Evolutionary conservation across 228 moss, liverwort and hornwort genomes (phyloP), one percentile per base, ranked within the genome.

Genomic region (Sphagnum fallax): DNA sequence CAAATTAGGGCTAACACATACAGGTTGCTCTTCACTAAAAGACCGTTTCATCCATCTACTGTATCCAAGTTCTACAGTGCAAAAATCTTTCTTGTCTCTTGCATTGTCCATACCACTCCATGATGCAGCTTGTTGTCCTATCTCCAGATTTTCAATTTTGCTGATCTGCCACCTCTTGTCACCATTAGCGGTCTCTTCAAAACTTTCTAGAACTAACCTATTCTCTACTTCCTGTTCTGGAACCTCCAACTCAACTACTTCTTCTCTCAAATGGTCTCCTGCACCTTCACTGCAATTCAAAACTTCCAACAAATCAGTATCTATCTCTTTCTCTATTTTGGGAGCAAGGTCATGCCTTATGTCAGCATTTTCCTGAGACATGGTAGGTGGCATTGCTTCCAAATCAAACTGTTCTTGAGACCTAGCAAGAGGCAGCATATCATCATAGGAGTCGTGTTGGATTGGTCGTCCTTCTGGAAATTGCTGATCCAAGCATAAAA

Each of bases 401-500:
- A 13, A 32, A 3, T 32, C 11, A 49, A 63, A 62, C 52, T 50
- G 48, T n/a, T 48, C 69, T 10, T 51, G 51, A 13, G 6, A 16
- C 16, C 52, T 4, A 5, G 64, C 69, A 16, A 32, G 32, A 32
- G 32, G 32, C 32, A 32, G 2, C 32, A 32, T 32, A 32, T 32
- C 32, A 32, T 32, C 32, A 32, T 32, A 32, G 32, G 32, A 32
- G 32, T 32, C 0, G 32, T 32, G 32, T 3, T 32, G 32, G 32
- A 3, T 32, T 32, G 32, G 32, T 32, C 0, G 32, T 32, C 6
- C 65, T 59, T n/a, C 14, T 61, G 73, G 74, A 51, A 49, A 64
- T 18, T 82, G 57, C 53, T 77, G 72, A 71, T 84, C 83, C 64
- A 85, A 64, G 16, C 76, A 78, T 57, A 95, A 72, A 70, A 92